A percentile compares a stretch with the other conserved stretches of the same genome.
Evolutionary conservation across 2,329 filamentous ascomycete genomes (phyloP).

Genomic region (Lasiodiplodia hormozganensis): DNA sequence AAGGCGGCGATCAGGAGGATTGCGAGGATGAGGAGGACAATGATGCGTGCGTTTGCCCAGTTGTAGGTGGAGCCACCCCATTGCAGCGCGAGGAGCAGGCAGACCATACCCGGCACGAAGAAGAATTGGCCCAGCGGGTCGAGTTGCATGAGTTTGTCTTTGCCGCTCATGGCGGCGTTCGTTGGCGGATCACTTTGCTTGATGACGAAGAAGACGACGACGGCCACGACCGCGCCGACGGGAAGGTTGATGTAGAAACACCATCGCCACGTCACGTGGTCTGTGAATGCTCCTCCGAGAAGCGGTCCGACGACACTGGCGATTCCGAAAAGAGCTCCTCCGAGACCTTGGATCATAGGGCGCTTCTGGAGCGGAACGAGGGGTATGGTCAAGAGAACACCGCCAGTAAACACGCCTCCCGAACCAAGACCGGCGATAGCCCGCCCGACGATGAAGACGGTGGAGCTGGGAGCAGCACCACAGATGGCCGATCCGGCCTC

Average conservation of each 20-base stretch:
- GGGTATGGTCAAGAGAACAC: conserved; percentile 34
- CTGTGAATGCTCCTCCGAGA: conserved; percentile 54
- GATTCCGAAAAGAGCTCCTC: conserved; percentile 54
- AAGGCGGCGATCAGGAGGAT: conserved; percentile 51
- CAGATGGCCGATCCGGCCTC: conserved; percentile 60
- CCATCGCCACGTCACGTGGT: conserved; percentile 50
- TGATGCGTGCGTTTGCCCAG: conserved; percentile 54
- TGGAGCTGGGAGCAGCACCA: conserved; percentile 58
- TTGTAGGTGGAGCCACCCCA: conserved; percentile 58
- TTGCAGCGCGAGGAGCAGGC: conserved; percentile 57
- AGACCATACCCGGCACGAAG: conserved; percentile 56
- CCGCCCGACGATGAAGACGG: conserved; percentile 55
- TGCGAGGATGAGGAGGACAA: conserved; percentile 55
- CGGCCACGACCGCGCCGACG: conserved; percentile 53
- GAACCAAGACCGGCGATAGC: conserved; percentile 54
- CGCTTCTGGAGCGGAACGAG: conserved; percentile 52
- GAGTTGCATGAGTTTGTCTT: conserved; percentile 47
- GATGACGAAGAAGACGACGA: conserved; percentile 49
- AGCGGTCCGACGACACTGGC: conserved; percentile 58
- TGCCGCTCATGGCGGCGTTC: conserved; percentile 36
- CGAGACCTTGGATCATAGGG: conserved; percentile 47
- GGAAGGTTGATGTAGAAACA: conserved; percentile 63
- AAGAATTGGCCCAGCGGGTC: conserved; percentile 53
- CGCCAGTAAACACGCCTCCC: conserved; percentile 41
- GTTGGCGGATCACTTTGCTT: conserved; percentile 38